phyloP scores from a whole-genome alignment of 2,329 filamentous ascomycete species.

The Didymella arachidicola region DNA sequence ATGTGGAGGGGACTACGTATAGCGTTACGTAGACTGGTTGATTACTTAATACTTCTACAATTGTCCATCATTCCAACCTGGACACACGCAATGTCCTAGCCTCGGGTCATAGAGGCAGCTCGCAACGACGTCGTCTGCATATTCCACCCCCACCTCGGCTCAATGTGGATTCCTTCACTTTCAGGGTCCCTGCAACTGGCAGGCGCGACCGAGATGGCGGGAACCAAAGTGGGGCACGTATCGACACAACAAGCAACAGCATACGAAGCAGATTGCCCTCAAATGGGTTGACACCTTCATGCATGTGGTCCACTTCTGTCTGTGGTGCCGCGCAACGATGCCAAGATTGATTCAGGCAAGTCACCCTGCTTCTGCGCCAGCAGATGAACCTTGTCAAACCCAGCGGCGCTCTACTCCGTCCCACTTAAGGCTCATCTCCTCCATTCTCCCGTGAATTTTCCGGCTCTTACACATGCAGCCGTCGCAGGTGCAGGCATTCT shows the following conservation, averaged over 20 bases:
- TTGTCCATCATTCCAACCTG: neutral
- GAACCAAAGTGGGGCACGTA: constrained; percentile 8
- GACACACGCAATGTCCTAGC: neutral
- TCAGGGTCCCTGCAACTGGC: constrained; percentile 6
- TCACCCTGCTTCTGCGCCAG: neutral
- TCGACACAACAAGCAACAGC: constrained; percentile 9
- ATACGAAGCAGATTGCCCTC: neutral
- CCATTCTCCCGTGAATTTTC: neutral
- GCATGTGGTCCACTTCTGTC: neutral
- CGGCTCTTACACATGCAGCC: neutral
- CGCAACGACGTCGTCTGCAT: neutral
- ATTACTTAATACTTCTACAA: constrained; percentile 4
- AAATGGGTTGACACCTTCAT: constrained; percentile 2
- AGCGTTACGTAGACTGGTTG: neutral
- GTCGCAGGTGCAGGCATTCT: neutral
- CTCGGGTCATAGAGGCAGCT: neutral
- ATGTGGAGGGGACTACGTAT: neutral
- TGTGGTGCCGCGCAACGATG: constrained; percentile 6
- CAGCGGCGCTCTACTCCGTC: constrained; percentile 9
- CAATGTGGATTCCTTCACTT: neutral
- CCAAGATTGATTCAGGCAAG: constrained; percentile 7
- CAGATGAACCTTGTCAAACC: constrained; percentile 3
- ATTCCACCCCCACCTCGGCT: neutral
- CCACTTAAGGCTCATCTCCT: neutral
- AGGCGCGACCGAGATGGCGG: constrained; percentile 1